Evolutionary conservation across 2,329 filamentous ascomycete species (phyloP).

Genomic region (Calycina marina): DNA sequence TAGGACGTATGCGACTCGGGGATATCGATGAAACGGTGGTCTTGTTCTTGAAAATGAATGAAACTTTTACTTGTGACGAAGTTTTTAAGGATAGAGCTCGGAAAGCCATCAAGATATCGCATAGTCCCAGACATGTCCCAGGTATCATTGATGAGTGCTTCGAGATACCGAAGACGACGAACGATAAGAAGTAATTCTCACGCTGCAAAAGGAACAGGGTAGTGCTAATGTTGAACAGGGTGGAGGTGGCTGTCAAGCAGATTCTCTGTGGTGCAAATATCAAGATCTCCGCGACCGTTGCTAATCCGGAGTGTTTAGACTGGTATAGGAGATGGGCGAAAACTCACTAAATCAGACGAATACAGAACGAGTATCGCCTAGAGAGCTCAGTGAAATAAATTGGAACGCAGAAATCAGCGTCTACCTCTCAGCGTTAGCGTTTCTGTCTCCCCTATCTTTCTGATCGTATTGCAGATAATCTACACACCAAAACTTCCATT

Average conservation of each 20-base stretch:
- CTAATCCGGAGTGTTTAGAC: conserved; percentile 73
- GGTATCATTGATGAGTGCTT: conserved; percentile 65
- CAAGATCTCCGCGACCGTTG: conserved; percentile 85
- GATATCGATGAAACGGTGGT: conserved; percentile 37
- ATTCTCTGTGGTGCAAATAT: conserved; percentile 79
- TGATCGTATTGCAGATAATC: too few relatives aligned
- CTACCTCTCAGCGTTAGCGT: too few relatives aligned
- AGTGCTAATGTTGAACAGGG: conserved; percentile 30
- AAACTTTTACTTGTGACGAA: conserved; percentile 32
- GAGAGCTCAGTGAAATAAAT: too few relatives aligned
- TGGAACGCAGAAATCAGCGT: too few relatives aligned
- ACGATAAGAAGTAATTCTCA: conserved; percentile 75
- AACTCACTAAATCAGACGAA: conserved; percentile 4
- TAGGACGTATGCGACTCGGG: conserved; percentile 50
- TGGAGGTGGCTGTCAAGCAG: conserved; percentile 93
- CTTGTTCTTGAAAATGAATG: conserved; percentile 70
- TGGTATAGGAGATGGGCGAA: conserved; percentile 74
- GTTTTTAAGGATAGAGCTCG: conserved; percentile 51
- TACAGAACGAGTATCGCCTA: too few relatives aligned
- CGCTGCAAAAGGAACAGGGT: not conserved
- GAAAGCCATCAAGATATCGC: conserved; percentile 53
- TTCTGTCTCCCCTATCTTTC: too few relatives aligned
- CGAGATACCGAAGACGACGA: conserved; percentile 75
- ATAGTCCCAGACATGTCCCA: conserved; percentile 83
- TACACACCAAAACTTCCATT: too few relatives aligned